These are phyloP conservation scores for Saccharum hybrid DNA, from an alignment of 202 grass and related monocot species.

Conservation along the genomic window DNA sequence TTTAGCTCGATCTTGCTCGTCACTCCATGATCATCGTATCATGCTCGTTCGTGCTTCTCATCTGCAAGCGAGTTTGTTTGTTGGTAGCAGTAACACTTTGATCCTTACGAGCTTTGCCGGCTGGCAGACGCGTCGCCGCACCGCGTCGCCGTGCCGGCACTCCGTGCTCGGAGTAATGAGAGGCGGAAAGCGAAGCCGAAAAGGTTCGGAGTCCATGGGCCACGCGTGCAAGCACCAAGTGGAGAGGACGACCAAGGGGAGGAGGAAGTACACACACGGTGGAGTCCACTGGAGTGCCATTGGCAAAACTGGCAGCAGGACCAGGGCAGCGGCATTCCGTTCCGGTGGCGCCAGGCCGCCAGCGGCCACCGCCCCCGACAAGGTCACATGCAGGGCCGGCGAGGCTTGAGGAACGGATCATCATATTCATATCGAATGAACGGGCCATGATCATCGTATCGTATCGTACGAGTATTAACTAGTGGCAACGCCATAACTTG, in stretches of 20 bases:
- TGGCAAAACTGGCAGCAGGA: background rate
- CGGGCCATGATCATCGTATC: background rate
- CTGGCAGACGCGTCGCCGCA: background rate
- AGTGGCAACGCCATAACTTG: background rate
- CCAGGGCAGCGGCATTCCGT: background rate
- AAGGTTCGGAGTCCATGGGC: background rate
- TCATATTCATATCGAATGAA: background rate
- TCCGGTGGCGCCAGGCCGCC: background rate
- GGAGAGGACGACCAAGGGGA: background rate
- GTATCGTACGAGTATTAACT: background rate
- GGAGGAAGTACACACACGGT: background rate
- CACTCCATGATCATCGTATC: background rate
- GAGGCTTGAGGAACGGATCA: background rate
- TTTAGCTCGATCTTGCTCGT: background rate
- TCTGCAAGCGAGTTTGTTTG: background rate
- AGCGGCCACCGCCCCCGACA: background rate
- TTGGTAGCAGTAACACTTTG: background rate
- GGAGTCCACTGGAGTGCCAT: background rate
- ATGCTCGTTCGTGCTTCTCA: background rate
- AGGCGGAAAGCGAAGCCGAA: background rate
- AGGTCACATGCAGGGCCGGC: conserved; percentile 1
- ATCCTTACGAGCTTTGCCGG: background rate
- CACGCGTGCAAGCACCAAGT: background rate
- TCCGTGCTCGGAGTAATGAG: background rate
- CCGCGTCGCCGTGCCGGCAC: background rate